A percentile compares a stretch with the other conserved stretches of the same genome.
phyloP scores from a whole-genome alignment of 805 yeast species.

The Yamadazyma tumulicola region DNA sequence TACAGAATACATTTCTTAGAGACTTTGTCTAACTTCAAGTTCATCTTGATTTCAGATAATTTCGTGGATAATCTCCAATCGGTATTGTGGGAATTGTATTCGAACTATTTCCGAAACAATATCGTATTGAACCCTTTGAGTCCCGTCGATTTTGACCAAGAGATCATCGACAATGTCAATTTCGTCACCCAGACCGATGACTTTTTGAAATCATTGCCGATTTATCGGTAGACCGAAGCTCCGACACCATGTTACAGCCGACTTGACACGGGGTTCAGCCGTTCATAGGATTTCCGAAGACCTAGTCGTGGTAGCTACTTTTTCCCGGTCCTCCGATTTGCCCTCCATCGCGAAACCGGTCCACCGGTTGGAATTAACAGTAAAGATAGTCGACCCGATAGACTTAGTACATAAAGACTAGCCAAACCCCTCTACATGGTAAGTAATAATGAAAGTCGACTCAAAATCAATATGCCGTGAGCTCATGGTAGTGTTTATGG shows the following conservation, averaged over 20 bases:
- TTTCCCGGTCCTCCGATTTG: too few relatives aligned
- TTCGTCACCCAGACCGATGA: slow-evolving; percentile 57
- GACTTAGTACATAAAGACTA: too few relatives aligned
- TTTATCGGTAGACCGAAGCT: slow-evolving; percentile 4
- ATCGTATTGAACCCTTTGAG: slow-evolving; percentile 55
- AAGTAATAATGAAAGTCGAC: too few relatives aligned
- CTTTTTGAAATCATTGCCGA: slow-evolving; percentile 29
- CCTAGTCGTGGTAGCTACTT: too few relatives aligned
- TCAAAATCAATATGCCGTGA: slow-evolving; percentile 24
- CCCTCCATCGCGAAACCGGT: too few relatives aligned
- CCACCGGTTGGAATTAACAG: too few relatives aligned
- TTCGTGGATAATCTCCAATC: slow-evolving; percentile 51
- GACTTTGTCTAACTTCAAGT: slow-evolving; percentile 73
- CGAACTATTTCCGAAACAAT: slow-evolving; percentile 52
- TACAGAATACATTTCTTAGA: slow-evolving; percentile 80
- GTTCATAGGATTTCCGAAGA: too few relatives aligned
- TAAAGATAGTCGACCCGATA: too few relatives aligned
- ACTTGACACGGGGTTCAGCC: too few relatives aligned
- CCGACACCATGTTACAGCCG: too few relatives aligned
- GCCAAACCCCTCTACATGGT: too few relatives aligned
- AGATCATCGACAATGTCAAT: slow-evolving; percentile 50
- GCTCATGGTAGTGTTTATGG: slow-evolving; percentile 17
- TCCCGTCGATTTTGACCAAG: slow-evolving; percentile 45
- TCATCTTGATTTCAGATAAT: slow-evolving; percentile 71
- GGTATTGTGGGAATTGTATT: slow-evolving; percentile 57